Evolutionary conservation across 1,284 basidiomycete genomes (phyloP), one percentile per base, ranked within the genome.

Genomic region (Mycena citricolor): DNA sequence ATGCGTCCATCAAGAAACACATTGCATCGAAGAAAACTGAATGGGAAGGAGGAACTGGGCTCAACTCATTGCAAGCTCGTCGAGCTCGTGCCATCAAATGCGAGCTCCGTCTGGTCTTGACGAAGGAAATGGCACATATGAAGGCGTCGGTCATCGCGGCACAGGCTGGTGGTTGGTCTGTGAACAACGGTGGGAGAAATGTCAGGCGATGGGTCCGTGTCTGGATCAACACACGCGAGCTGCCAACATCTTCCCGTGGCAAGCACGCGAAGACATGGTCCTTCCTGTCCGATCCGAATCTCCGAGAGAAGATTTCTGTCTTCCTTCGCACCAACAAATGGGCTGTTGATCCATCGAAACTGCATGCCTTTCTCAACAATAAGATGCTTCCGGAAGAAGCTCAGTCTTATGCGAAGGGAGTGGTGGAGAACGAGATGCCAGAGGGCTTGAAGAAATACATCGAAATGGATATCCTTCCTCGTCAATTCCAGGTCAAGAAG

Each of bases 311-410:
- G 26, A 38, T 65, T n/a, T 42, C 54, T 4, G 39, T 54, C 21
- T 65, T 54, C 41, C 26, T 63, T 19, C 51, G 50, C 8, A 61
- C 61, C 14, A 61, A 64, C 35, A 64, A 64, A 37, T 65, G 62
- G 63, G 43, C 60, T 4, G 56, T 61, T 37, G 46, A 64, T 50
- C 64, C 64, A 4, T 33, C 33, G 29, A 66, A 65, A 43, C 53
- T 65, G 10, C 35, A 41, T 2, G 38, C 59, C 28, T 62, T 62
- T 44, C 47, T 31, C 4, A 44, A 55, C 19, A 40, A 54, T 2
- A 47, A 59, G 42, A 33, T 63, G 37, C 29, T 59, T 13, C 56
- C 60, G 6, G 43, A 37, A 21, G 58, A 28, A 7, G 59, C 59
- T 10, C 34, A 52, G 13, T 38, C 54, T 35, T 66, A 65, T 49